phyloP scores from a whole-genome alignment of 441 rosid genomes.

The Pelargonium fulgidum region DNA sequence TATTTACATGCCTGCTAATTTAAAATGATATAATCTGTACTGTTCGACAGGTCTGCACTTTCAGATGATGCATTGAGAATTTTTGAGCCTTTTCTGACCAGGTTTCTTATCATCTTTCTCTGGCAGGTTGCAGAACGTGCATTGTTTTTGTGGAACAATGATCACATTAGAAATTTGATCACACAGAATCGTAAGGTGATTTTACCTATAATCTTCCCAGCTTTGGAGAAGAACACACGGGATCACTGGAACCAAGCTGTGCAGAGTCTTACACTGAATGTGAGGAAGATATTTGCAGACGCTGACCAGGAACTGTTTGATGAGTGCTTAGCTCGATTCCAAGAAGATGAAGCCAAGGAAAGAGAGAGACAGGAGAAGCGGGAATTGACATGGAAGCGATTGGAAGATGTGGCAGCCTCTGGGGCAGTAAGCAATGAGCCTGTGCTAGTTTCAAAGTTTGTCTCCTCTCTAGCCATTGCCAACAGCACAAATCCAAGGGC shows the following conservation, averaged over 20 bases:
- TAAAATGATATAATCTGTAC: not conserved
- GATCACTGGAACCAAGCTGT: slow-evolving; percentile 92
- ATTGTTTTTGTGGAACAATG: slow-evolving; percentile 87
- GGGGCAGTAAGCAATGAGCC: slow-evolving; percentile 53
- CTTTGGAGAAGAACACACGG: slow-evolving; percentile 62
- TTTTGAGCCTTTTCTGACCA: not conserved
- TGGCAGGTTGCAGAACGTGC: slow-evolving; percentile 91
- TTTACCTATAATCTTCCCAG: slow-evolving; percentile 73
- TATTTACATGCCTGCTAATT: not conserved
- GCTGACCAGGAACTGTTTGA: slow-evolving; percentile 62
- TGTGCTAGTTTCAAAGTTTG: slow-evolving; percentile 48
- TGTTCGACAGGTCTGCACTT: not conserved
- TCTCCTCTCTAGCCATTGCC: slow-evolving; percentile 44
- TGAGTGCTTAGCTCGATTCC: slow-evolving; percentile 56
- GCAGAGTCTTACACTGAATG: slow-evolving; percentile 74
- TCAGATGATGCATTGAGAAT: not conserved
- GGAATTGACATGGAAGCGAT: slow-evolving; percentile 58
- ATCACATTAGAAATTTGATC: slow-evolving; percentile 70
- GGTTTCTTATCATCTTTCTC: not conserved
- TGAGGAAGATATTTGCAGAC: slow-evolving; percentile 66
- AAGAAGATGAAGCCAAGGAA: slow-evolving; percentile 57
- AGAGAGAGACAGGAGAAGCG: slow-evolving; percentile 44
- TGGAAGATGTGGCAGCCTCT: slow-evolving; percentile 72
- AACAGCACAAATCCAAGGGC: slow-evolving; percentile 36
- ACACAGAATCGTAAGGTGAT: slow-evolving; percentile 55